Conservation (phyloP, 2,329 filamentous ascomycete genomes). For the Alternaria incomplexa region DNA sequence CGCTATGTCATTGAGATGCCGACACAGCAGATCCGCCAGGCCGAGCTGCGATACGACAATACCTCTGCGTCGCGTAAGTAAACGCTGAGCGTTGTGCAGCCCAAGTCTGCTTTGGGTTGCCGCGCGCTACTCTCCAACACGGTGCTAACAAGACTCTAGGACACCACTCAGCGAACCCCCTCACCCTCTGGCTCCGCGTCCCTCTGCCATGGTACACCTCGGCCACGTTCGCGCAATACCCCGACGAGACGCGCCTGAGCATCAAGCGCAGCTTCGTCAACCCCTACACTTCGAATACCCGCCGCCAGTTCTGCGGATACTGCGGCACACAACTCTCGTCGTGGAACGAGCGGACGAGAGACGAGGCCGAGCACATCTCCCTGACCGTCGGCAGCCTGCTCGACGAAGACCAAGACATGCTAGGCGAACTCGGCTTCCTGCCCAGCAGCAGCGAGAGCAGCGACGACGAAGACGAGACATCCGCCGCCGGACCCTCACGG, state of each 20-base stretch:
- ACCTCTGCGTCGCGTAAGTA: slow-evolving; percentile 73
- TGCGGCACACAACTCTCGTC: slow-evolving; percentile 86
- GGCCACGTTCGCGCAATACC: slow-evolving; percentile 74
- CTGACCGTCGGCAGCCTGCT: slow-evolving; percentile 80
- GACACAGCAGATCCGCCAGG: slow-evolving; percentile 66
- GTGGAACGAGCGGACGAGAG: slow-evolving; percentile 76
- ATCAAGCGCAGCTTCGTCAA: slow-evolving; percentile 55
- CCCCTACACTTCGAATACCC: slow-evolving; percentile 57
- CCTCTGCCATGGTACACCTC: slow-evolving; percentile 82
- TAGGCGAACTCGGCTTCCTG: slow-evolving; percentile 79
- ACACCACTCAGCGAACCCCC: slow-evolving; percentile 70
- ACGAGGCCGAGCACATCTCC: slow-evolving; percentile 79
- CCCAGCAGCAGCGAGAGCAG: slow-evolving; percentile 46
- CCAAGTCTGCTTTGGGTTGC: not conserved
- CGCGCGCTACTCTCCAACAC: not conserved
- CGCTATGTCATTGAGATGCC: slow-evolving; percentile 79
- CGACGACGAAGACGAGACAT: slow-evolving; percentile 37
- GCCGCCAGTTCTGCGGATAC: slow-evolving; percentile 87
- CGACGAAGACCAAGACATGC: slow-evolving; percentile 70
- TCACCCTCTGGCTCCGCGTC: slow-evolving; percentile 82
- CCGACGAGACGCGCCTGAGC: slow-evolving; percentile 67
- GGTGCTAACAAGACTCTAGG: slow-evolving; percentile 49
- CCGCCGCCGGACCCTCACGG: slow-evolving; percentile 22
- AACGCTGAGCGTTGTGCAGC: not conserved
- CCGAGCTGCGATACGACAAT: slow-evolving; percentile 69